Percentiles rank a stretch among this genome's conserved stretches.
phyloP scores from a whole-genome alignment of 768 basidiomycete genomes.

The Mycena sanguinolenta region DNA sequence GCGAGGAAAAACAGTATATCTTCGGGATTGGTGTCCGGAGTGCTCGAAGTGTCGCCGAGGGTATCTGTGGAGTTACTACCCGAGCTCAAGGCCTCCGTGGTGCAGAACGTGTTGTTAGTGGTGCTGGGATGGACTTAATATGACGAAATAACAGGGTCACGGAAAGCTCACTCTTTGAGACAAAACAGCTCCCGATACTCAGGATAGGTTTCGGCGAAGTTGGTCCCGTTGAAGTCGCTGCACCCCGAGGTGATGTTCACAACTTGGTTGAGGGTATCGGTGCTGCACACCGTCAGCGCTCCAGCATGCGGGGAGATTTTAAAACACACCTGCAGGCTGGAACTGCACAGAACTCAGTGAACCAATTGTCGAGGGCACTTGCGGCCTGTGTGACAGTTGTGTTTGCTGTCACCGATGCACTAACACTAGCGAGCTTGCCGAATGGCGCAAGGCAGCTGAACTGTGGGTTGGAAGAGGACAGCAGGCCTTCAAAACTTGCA shows the following conservation, averaged over 20 bases:
- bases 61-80: neutral
- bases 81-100: neutral
- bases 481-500: neutral
- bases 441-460: constrained; percentile 9
- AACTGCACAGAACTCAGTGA: constrained; percentile 11
- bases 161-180: constrained; percentile 7
- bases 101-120: constrained; percentile 7
- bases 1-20: neutral
- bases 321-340: constrained; percentile 6
- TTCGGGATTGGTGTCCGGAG: neutral
- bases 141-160: neutral
- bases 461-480: neutral
- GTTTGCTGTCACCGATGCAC: neutral
- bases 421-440: too few relatives aligned
- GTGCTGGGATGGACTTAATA: neutral
- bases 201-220: neutral
- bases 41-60: too few relatives aligned
- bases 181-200: neutral
- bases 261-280: constrained; percentile 1
- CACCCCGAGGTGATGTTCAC: neutral
- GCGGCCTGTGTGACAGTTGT: neutral
- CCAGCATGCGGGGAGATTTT: neutral
- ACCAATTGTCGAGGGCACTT: neutral
- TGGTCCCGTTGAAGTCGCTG: neutral
- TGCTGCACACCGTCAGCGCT: neutral